Percentiles rank a stretch among this genome's conserved stretches.
These are phyloP conservation scores for Entrophospora sp. DNA, from an alignment of 192 early-diverging fungal species.

Conservation along the genomic window DNA sequence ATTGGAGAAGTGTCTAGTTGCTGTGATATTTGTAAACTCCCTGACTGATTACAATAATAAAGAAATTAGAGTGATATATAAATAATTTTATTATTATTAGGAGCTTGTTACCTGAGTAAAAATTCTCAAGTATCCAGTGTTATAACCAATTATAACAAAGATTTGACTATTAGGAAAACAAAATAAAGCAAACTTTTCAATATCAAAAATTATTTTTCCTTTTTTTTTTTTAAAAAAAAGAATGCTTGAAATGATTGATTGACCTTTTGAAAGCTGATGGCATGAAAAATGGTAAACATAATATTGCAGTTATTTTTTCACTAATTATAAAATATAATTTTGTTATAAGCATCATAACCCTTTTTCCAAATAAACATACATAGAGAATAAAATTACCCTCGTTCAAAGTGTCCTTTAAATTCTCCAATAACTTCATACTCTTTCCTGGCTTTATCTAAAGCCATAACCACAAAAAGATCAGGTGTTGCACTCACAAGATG, in stretches of 20 bases:
- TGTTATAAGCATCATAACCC: not conserved
- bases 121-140: constrained; percentile 43
- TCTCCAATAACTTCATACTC: not conserved
- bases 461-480: not conserved
- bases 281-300: constrained; percentile 43
- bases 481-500: not conserved
- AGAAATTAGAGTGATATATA: not conserved
- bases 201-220: too few species aligned
- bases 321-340: constrained; percentile 18
- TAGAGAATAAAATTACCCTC: not conserved
- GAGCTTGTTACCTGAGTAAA: constrained; percentile 35
- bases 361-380: not conserved
- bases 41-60: constrained; percentile 28
- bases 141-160: constrained; percentile 45
- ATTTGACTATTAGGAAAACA: constrained; percentile 29
- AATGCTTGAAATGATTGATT: too few species aligned
- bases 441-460: not conserved
- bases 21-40: constrained; percentile 37
- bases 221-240: too few species aligned
- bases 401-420: not conserved
- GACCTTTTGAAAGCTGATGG: constrained; percentile 40
- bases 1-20: constrained; percentile 39
- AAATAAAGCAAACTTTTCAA: too few species aligned
- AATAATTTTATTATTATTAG: not conserved
- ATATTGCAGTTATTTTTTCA: constrained; percentile 39